These are phyloP conservation scores for Candida pseudoviswanathii DNA, from an alignment of 1,139 yeast species.

Conservation along the genomic window DNA sequence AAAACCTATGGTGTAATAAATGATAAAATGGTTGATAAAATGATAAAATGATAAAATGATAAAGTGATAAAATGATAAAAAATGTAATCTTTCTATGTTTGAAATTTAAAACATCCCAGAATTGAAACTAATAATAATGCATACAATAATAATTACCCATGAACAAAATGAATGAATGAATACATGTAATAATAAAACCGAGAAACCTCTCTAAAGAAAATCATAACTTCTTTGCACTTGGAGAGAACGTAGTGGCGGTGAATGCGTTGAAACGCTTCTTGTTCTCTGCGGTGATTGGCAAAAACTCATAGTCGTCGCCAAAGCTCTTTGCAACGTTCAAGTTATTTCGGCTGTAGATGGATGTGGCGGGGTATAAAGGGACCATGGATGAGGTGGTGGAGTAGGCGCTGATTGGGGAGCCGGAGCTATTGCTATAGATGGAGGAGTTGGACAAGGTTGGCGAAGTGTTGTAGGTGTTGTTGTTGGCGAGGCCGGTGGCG, in stretches of 20 bases:
- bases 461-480: constrained; percentile 21
- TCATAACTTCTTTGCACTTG: constrained; percentile 19
- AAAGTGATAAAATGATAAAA: neutral
- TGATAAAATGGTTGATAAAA: neutral
- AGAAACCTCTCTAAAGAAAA: neutral
- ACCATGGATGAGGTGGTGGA: constrained; percentile 21
- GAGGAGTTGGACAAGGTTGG: constrained; percentile 9
- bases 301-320: constrained; percentile 59
- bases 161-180: neutral
- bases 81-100: constrained; percentile 2
- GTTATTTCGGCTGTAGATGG: constrained; percentile 56
- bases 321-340: constrained; percentile 34
- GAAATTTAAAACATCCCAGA: neutral
- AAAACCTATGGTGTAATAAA: neutral
- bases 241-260: constrained; percentile 59
- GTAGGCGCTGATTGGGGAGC: constrained; percentile 27
- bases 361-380: constrained; percentile 19
- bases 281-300: constrained; percentile 34
- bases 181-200: neutral
- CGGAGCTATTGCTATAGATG: constrained; percentile 6
- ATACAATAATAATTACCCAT: neutral
- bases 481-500: constrained; percentile 13
- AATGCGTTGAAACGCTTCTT: constrained; percentile 51
- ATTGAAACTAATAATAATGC: constrained; percentile 1
- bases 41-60: no score